Percentiles rank a stretch among this genome's conserved stretches.
Conservation (phyloP, 2,329 filamentous ascomycete genomes). For the Metarhizium humberi region DNA sequence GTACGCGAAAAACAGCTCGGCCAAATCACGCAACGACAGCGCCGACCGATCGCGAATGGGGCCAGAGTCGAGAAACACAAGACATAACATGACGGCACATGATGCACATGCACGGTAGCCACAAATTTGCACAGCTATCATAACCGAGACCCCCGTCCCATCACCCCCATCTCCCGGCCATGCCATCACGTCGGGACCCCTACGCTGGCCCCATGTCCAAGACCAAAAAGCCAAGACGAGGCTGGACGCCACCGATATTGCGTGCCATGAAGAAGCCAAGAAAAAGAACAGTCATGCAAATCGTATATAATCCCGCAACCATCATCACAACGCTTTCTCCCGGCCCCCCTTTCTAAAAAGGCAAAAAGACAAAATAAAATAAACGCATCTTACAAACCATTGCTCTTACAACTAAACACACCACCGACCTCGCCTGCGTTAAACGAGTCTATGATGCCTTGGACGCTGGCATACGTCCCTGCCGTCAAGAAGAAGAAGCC, state of each 20-base stretch:
- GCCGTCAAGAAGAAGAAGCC: conserved; percentile 74
- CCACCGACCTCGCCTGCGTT: conserved; percentile 52
- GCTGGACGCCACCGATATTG: not conserved
- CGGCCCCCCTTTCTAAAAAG: not conserved
- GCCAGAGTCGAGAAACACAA: not conserved
- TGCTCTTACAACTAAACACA: conserved; percentile 65
- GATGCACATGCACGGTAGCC: not conserved
- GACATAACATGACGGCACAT: not conserved
- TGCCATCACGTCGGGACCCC: not conserved
- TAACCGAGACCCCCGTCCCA: not conserved
- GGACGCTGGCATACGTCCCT: conserved; percentile 72
- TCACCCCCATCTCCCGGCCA: not conserved
- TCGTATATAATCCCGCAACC: not conserved
- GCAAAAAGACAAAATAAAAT: not conserved
- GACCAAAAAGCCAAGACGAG: not conserved
- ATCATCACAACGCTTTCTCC: not conserved
- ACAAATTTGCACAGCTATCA: not conserved
- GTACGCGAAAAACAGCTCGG: too few relatives aligned
- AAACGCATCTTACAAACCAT: conserved; percentile 41
- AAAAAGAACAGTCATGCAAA: not conserved
- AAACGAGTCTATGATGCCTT: conserved; percentile 69
- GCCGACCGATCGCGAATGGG: not conserved
- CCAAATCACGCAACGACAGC: not conserved
- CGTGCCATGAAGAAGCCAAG: not conserved
- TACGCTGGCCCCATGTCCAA: not conserved